Base-by-base conservation (phyloP, 2,329 filamentous ascomycete species). In the Periconia digitata region DNA sequence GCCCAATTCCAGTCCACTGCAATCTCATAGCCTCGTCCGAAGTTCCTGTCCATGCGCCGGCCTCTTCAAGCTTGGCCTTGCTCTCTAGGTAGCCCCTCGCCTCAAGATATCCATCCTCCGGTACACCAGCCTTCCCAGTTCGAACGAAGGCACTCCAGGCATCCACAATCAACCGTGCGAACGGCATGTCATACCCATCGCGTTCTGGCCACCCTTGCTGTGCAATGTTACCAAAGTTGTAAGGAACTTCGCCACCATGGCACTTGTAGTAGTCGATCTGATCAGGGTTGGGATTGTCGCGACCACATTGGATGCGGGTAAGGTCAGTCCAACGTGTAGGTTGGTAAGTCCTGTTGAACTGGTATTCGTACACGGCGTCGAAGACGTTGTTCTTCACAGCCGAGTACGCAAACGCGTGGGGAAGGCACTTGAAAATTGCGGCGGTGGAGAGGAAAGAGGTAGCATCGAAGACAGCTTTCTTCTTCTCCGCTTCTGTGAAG, bases 291-390 rank as follows among this genome's bases (percentile, higher is more conserved):
- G 68, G 67, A 38, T 69, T 49, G 7, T 70, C 72, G 7, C 61
- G 57, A 0, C 49, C 52, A 35, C 52, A 54, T 3, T 47, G 22
- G 8, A 13, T 49, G 1, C 55, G 46, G 0, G 66, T 67, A 15
- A 55, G 46, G 2, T 27, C 34, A 7, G 10, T 20, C 63, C 61
- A 13, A 67, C 57, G 23, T 53, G 52, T 51, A 69, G 74, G 59
- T 40, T 70, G 70, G 59, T 74, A 76, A 6, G 70, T 75, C 40
- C 73, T 62, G 56, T 76, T 73, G 63, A 75, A 72, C 44, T 67
- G 49, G 55, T 67, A 75, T 42, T 62, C 60, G 58, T 72, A 74
- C 5, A 65, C 54, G 5, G 52, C n/a, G 6, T 47, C 49, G 47
- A 74, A 72, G 23, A 66, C 60, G 37, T 44, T 38, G 48, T 66